phyloP scores from a whole-genome alignment of 1,284 basidiomycete genomes.

The Neotropicomus parvogracilis region DNA sequence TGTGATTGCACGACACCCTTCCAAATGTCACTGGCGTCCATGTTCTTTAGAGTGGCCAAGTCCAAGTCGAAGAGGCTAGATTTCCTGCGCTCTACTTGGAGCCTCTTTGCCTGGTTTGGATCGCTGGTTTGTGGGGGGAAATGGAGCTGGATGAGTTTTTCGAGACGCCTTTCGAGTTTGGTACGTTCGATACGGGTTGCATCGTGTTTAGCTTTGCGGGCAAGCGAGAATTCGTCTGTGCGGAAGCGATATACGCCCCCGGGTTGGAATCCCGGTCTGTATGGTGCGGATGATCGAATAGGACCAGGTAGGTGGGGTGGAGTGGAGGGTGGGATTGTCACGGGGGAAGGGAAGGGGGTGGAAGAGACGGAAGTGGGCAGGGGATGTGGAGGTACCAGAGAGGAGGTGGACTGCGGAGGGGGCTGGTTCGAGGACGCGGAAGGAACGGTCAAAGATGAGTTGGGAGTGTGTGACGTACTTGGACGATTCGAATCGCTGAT shows the following conservation, averaged over 20 bases:
- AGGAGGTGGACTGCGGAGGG: not conserved
- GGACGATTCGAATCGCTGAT: slow-evolving; percentile 8
- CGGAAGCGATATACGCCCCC: slow-evolving; percentile 61
- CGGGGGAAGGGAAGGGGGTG: slow-evolving; percentile 29
- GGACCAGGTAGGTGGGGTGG: slow-evolving; percentile 19
- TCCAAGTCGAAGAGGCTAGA: slow-evolving; percentile 70
- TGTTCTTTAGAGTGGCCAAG: slow-evolving; percentile 46
- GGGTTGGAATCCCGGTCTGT: slow-evolving; percentile 70
- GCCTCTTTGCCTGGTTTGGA: slow-evolving; percentile 23
- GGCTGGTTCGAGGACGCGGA: slow-evolving; percentile 1
- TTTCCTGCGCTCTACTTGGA: slow-evolving; percentile 35
- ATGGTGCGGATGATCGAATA: slow-evolving; percentile 43
- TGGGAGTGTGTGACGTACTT: slow-evolving; percentile 15
- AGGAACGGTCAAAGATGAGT: not conserved
- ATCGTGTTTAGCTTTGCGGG: slow-evolving; percentile 53
- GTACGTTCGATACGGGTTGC: slow-evolving; percentile 74
- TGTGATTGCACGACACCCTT: slow-evolving; percentile 51
- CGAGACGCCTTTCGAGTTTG: slow-evolving; percentile 75
- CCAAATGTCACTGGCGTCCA: slow-evolving; percentile 63
- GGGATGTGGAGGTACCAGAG: not conserved
- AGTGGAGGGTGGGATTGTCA: slow-evolving; percentile 21
- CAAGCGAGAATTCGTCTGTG: slow-evolving; percentile 74
- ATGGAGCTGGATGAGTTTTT: slow-evolving; percentile 82
- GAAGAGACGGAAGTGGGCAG: slow-evolving; percentile 4
- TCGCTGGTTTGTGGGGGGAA: slow-evolving; percentile 48